Percentiles rank a stretch among this genome's conserved stretches.
Evolutionary conservation across 495 filamentous ascomycete species (phyloP).

Genomic region (Penicillium chermesinum): DNA sequence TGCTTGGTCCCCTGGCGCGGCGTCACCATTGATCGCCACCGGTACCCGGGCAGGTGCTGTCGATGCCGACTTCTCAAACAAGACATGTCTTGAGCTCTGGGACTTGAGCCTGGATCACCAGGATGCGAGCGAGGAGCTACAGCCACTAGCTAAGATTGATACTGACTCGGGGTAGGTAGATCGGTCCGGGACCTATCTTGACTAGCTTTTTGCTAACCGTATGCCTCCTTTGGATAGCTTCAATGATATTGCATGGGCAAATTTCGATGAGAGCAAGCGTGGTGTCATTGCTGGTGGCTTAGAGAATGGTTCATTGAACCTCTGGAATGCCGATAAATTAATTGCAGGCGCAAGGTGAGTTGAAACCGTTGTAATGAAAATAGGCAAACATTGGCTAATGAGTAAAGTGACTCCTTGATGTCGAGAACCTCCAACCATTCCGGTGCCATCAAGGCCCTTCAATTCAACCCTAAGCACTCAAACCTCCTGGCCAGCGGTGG

Average conservation of each 20-base stretch:
- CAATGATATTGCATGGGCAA: conserved; percentile 93
- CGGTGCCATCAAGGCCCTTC: conserved; percentile 88
- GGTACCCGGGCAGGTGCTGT: conserved; percentile 93
- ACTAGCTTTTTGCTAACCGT: conserved; percentile 9
- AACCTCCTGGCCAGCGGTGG: conserved; percentile 91
- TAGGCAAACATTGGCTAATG: conserved; percentile 15
- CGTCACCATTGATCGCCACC: conserved; percentile 79
- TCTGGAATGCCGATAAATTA: conserved; percentile 93
- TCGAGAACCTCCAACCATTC: conserved; percentile 89
- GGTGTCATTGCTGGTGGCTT: conserved; percentile 93
- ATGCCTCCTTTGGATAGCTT: conserved; percentile 54
- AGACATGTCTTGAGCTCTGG: conserved; percentile 96
- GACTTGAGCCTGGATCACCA: conserved; percentile 74
- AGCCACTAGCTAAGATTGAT: conserved; percentile 74
- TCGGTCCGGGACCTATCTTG: not conserved
- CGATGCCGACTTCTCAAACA: conserved; percentile 94
- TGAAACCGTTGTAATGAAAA: conserved; percentile 9
- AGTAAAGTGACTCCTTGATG: conserved; percentile 64
- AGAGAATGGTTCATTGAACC: conserved; percentile 91
- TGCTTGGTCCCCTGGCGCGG: conserved; percentile 82
- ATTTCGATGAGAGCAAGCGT: conserved; percentile 65
- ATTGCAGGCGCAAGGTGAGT: conserved; percentile 54
- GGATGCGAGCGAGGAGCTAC: conserved; percentile 72
- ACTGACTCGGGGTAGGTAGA: conserved; percentile 78
- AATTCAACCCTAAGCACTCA: conserved; percentile 94